Conservation (phyloP, 768 basidiomycete genomes). For the Auricularia sp. region DNA sequence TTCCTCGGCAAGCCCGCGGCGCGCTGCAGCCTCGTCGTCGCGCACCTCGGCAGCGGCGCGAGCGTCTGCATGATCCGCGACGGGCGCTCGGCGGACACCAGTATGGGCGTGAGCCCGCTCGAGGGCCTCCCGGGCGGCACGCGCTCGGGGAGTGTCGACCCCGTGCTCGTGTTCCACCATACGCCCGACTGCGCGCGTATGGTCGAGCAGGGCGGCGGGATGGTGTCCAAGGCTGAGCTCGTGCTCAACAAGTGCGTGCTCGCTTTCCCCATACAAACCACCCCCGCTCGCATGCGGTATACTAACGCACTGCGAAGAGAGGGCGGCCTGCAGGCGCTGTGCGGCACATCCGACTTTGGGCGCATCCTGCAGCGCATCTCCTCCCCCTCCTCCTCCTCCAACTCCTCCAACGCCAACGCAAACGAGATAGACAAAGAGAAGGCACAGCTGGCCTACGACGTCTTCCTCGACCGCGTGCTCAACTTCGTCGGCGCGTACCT, state of each 20-base stretch:
- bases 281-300: not conserved
- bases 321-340: slow-evolving; percentile 67
- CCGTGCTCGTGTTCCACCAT: slow-evolving; percentile 81
- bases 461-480: slow-evolving; percentile 68
- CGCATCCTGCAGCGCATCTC: slow-evolving; percentile 35
- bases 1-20: slow-evolving; percentile 45
- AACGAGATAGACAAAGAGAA: slow-evolving; percentile 14
- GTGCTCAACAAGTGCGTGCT: slow-evolving; percentile 26
- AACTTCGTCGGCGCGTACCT: slow-evolving; percentile 67
- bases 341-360: slow-evolving; percentile 77
- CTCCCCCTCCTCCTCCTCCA: too few species aligned
- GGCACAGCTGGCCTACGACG: slow-evolving; percentile 56
- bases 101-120: slow-evolving; percentile 89
- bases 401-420: too few species aligned
- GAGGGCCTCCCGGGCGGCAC: slow-evolving; percentile 84
- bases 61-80: slow-evolving; percentile 64
- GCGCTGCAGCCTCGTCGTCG: slow-evolving; percentile 61
- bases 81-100: slow-evolving; percentile 74
- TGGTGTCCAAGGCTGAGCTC: slow-evolving; percentile 29
- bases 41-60: slow-evolving; percentile 89
- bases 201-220: slow-evolving; percentile 21
- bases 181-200: slow-evolving; percentile 43
- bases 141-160: slow-evolving; percentile 73
- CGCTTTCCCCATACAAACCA: slow-evolving; percentile 8
- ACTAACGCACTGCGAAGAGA: slow-evolving; percentile 26